phyloP scores from a whole-genome alignment of 371 early-diverging fungal species.

The Scutellospora calospora region DNA sequence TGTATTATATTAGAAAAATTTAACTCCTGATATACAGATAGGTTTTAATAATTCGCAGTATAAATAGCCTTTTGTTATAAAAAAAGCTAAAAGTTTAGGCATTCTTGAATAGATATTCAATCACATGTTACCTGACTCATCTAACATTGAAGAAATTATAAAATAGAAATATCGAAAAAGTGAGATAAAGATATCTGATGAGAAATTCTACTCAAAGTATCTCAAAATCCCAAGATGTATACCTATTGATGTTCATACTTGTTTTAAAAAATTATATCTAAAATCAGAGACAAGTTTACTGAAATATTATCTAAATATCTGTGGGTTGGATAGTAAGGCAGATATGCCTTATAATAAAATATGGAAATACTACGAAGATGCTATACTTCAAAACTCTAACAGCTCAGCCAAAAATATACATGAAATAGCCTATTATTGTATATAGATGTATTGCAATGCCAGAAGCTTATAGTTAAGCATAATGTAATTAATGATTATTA shows the following conservation, averaged over 20 bases:
- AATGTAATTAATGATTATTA: conserved; percentile 22
- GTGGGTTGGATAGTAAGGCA: neutral
- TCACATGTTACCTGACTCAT: neutral
- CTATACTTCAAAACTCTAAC: neutral
- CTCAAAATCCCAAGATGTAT: conserved; percentile 24
- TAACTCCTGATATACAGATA: no score
- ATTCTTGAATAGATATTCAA: conserved; percentile 33
- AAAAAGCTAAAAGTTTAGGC: conserved; percentile 6
- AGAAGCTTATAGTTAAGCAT: conserved; percentile 21
- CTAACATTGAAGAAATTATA: no score
- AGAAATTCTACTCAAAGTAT: conserved; percentile 20
- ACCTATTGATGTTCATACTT: conserved; percentile 30
- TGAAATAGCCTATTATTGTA: conserved; percentile 14
- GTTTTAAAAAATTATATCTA: conserved; percentile 17
- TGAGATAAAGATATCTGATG: conserved; percentile 19
- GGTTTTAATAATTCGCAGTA: conserved; percentile 28
- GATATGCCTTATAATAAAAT: neutral
- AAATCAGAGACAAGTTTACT: conserved; percentile 27
- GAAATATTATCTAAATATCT: neutral
- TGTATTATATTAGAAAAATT: no score
- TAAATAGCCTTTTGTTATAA: conserved; percentile 10
- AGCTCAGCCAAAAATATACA: neutral
- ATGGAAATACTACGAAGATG: neutral
- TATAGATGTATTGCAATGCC: conserved; percentile 38
- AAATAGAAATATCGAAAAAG: neutral